phyloP scores from a whole-genome alignment of 306 rosid species.

The Acacia crassicarpa region DNA sequence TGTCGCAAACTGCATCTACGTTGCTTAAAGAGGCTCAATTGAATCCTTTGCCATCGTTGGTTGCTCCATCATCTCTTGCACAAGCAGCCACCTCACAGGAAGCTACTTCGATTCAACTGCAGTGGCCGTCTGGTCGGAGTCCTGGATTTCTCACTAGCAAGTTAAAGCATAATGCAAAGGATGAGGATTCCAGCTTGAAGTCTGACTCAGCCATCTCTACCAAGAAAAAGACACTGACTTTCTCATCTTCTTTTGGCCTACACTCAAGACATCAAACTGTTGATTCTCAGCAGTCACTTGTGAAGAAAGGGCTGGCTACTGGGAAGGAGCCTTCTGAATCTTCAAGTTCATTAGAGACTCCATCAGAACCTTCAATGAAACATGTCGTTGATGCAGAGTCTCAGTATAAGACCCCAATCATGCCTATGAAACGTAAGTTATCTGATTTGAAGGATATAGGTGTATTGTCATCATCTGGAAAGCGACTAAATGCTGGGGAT shows the following conservation, averaged over 20 bases:
- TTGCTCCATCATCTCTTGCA: conserved; percentile 69
- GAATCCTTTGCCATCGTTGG: conserved; percentile 76
- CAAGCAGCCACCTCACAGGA: conserved; percentile 76
- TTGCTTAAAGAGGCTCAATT: conserved; percentile 96
- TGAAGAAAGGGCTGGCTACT: conserved; percentile 43
- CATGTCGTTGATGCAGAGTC: conserved; percentile 59
- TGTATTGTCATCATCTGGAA: conserved; percentile 55
- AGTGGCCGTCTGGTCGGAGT: conserved; percentile 88
- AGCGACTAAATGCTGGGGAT: conserved; percentile 67
- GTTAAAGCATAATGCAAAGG: conserved; percentile 50
- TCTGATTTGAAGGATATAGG: conserved; percentile 72
- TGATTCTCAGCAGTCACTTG: conserved; percentile 50
- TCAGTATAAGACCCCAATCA: conserved; percentile 69
- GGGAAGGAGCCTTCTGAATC: conserved; percentile 56
- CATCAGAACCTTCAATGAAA: conserved; percentile 48
- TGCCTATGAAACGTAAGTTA: conserved; percentile 71
- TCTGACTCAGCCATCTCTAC: conserved; percentile 41
- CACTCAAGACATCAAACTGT: conserved; percentile 54
- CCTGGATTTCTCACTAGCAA: conserved; percentile 77
- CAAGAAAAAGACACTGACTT: conserved; percentile 71
- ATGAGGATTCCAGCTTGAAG: conserved; percentile 61
- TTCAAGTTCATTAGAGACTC: conserved; percentile 41
- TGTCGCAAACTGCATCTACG: conserved; percentile 60
- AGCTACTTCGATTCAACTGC: conserved; percentile 57
- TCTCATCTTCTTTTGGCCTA: conserved; percentile 70